Base-by-base conservation (phyloP, 176 grass and related monocot species). In the Metroxylon sagu region DNA sequence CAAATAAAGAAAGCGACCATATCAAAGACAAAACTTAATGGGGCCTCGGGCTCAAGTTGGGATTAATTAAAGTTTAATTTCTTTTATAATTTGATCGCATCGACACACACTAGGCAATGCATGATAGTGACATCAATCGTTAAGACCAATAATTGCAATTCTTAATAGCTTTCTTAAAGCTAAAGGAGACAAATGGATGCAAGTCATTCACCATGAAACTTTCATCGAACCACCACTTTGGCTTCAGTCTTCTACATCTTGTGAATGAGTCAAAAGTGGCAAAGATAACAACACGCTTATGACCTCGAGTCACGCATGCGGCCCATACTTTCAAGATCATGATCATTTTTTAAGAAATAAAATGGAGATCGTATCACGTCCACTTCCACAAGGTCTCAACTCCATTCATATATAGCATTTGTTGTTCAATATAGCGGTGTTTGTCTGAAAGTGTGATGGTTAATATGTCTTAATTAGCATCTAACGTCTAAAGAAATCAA, bases 121-220 rank as follows among this genome's bases (percentile, higher is more conserved):
- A 5, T 4, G 65, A 55, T 55, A 18, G 18, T 6, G 53, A 26
- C 48, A 28, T 3, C 2, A 21, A 52, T 16, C 28, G 7, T 16
- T 21, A 53, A 14, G 26, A 68, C 14, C 16, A 16, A 17, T 19
- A 54, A 30, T 17, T 35, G 0, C 2, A 19, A 16, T 68, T 56
- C 16, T 55, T 55, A 56, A 28, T 68, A 2, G 14, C 29, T 25
- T 68, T 57, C 19, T 39, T 54, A 68, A 57, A 68, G 53, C 53
- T 21, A 56, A 68, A 57, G 66, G 4, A 10, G 14, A 16, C 3
- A 23, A 39, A 54, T 67, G 10, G 5, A 14, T 54, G 17, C 17
- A 52, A 15, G 25, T 15, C 12, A 18, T 23, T 27, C 1, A 18
- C n/a, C 18, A 56, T 25, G 53, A 30, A 68, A 55, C 65, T 48